A percentile compares a stretch with the other conserved stretches of the same genome.
phyloP scores from a whole-genome alignment of 108 stramenopile species.

The Fistulifera pelliculosa region DNA sequence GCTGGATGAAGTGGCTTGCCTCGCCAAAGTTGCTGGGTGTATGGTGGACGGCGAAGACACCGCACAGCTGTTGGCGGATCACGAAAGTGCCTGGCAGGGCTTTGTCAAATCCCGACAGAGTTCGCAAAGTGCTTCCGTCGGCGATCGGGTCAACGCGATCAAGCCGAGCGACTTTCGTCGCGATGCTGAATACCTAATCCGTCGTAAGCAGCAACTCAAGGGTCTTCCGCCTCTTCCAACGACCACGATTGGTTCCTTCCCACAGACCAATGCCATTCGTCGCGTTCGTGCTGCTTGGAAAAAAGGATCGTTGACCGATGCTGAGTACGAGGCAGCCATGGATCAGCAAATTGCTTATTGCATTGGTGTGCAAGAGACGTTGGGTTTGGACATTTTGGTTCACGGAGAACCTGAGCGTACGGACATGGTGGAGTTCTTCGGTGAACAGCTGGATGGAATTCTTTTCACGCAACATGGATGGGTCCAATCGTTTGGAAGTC shows the following conservation, averaged over 20 bases:
- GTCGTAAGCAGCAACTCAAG: slow-evolving; percentile 30
- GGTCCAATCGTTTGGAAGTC: slow-evolving; percentile 67
- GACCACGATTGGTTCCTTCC: slow-evolving; percentile 68
- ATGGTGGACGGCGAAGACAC: slow-evolving; percentile 9
- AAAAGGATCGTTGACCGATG: slow-evolving; percentile 26
- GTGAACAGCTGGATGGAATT: slow-evolving; percentile 51
- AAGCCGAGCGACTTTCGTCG: slow-evolving; percentile 28
- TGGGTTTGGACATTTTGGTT: slow-evolving; percentile 62
- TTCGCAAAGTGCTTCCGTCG: neutral
- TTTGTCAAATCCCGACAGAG: slow-evolving; percentile 5
- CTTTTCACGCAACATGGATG: slow-evolving; percentile 52
- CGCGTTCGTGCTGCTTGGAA: slow-evolving; percentile 26
- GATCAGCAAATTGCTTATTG: slow-evolving; percentile 47
- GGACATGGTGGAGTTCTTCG: slow-evolving; percentile 78
- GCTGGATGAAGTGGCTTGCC: slow-evolving; percentile 29
- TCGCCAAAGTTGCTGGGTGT: slow-evolving; percentile 12
- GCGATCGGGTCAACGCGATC: neutral
- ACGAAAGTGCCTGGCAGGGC: slow-evolving; percentile 11
- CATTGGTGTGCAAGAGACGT: slow-evolving; percentile 54
- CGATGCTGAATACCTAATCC: slow-evolving; percentile 22
- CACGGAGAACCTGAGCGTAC: slow-evolving; percentile 69
- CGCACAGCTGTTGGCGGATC: neutral
- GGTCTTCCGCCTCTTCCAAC: slow-evolving; percentile 50
- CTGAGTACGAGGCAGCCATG: slow-evolving; percentile 37
- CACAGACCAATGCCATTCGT: slow-evolving; percentile 53